These are phyloP conservation scores for Macadamia tetraphylla DNA, from an alignment of 164 flowering plant genomes.

Conservation along the genomic window DNA sequence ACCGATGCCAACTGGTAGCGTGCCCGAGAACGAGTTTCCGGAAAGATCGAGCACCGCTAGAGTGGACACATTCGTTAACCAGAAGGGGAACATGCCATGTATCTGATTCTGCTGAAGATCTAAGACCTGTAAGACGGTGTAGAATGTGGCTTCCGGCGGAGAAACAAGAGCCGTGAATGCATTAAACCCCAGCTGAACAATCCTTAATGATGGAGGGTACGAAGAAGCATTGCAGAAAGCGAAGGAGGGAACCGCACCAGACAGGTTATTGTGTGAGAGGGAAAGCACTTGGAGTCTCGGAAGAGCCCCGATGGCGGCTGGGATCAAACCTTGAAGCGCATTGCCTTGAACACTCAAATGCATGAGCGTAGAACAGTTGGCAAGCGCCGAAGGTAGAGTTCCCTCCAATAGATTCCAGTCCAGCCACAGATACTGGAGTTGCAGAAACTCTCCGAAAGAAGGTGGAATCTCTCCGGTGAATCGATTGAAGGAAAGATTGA, in stretches of 20 bases:
- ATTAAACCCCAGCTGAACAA: slow-evolving; percentile 61
- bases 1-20: slow-evolving; percentile 41
- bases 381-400: slow-evolving; percentile 69
- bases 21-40: slow-evolving; percentile 44
- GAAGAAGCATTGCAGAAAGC: slow-evolving; percentile 38
- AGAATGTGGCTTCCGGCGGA: slow-evolving; percentile 27
- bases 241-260: slow-evolving; percentile 55
- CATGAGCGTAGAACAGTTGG: slow-evolving; percentile 64
- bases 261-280: slow-evolving; percentile 49
- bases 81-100: slow-evolving; percentile 47
- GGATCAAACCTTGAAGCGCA: slow-evolving; percentile 50
- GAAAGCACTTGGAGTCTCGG: slow-evolving; percentile 58
- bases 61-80: slow-evolving; percentile 40
- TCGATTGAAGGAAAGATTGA: slow-evolving; percentile 65
- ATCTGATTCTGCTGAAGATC: slow-evolving; percentile 61
- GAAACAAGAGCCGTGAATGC: slow-evolving; percentile 46
- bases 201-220: slow-evolving; percentile 41
- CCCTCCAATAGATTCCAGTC: slow-evolving; percentile 61
- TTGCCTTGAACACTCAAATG: slow-evolving; percentile 70
- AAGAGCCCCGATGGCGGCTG: slow-evolving; percentile 49
- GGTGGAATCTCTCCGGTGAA: slow-evolving; percentile 65
- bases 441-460: slow-evolving; percentile 49
- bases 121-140: slow-evolving; percentile 44
- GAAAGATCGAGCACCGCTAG: slow-evolving; percentile 44
- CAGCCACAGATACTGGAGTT: slow-evolving; percentile 60